Base-by-base conservation (phyloP, 495 filamentous ascomycete genomes). In the Stereocaulon alpinum region DNA sequence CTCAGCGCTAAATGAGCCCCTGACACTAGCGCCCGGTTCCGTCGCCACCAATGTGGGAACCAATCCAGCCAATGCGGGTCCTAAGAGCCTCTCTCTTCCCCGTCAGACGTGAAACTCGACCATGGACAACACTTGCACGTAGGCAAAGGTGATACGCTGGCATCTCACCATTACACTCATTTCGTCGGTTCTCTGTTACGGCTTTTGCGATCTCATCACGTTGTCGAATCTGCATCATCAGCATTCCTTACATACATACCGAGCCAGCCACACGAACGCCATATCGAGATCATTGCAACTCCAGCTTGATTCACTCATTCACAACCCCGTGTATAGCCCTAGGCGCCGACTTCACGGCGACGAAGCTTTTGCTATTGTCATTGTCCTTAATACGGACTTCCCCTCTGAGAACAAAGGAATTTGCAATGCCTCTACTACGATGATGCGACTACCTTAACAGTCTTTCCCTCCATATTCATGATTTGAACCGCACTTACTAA, bases 261-360 rank as follows among this genome's bases (percentile, higher is more conserved):
- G 34, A 58, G 18, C 56, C 56, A 48, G 55, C 43, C 42, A 37
- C 56, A 49, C 27, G 20, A 17, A 49, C 44, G 30, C 37, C 51
- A 50, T 58, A 22, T 44, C n/a, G 24, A 50, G 47, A 50, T 10
- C 27, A 24, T 17, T 30, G 47, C 47, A 50, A 30, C 15, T 50
- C 30, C 27, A n/a, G 6, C 24, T 9, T n/a, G 6, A 32, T 32
- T 20, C 3, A 20, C 47, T 50, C 12, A 27, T n/a, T 32, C 47
- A n/a, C 47, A 27, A 30, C 47, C 30, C n/a, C 30, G 14, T 6
- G 27, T 9, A 32, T 14, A 50, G 6, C n/a, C 24, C 30, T 9
- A 24, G 30, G 47, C n/a, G 15, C 47, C 30, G 47, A 27, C 27
- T 32, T 50, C 12, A 30, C 15, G 27, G 15, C 47, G 10, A 32